Percentiles rank a stretch among this genome's conserved stretches.
Conservation (phyloP, 73 alveolate species). For the Paramecium sonneborni region DNA sequence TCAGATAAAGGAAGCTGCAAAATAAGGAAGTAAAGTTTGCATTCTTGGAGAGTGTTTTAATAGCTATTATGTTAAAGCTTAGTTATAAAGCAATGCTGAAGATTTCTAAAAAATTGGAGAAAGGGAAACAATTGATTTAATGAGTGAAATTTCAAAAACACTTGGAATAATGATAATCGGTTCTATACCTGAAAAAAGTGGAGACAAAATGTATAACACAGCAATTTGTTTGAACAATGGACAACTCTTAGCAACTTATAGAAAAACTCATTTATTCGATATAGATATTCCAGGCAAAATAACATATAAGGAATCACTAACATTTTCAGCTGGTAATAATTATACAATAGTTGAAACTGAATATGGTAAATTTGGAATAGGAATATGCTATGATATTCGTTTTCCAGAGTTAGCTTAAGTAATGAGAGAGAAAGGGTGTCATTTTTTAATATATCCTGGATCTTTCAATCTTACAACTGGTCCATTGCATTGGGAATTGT, state of each 20-base stretch:
- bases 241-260: constrained; percentile 76
- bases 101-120: constrained; percentile 73
- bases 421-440: constrained; percentile 81
- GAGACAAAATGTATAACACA: constrained; percentile 84
- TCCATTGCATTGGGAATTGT: constrained; percentile 92
- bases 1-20: constrained; percentile 79
- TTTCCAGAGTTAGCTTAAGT: constrained; percentile 93
- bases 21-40: constrained; percentile 84
- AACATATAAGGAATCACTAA: constrained; percentile 85
- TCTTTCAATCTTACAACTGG: constrained; percentile 94
- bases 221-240: constrained; percentile 89
- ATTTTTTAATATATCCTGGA: constrained; percentile 90
- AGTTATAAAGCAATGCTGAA: constrained; percentile 82
- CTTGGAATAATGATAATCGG: constrained; percentile 83
- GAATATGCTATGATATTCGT: constrained; percentile 95
- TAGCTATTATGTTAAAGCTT: constrained; percentile 79
- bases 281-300: constrained; percentile 92
- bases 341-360: constrained; percentile 83
- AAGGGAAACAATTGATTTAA: constrained; percentile 81
- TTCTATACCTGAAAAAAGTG: constrained; percentile 89
- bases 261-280: constrained; percentile 94
- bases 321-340: constrained; percentile 83
- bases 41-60: constrained; percentile 94
- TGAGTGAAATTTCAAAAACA: constrained; percentile 79
- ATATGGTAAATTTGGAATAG: constrained; percentile 93